A percentile compares a stretch with the other conserved stretches of the same genome.
phyloP scores from a whole-genome alignment of 768 basidiomycete genomes.

The Lactifluus subvellereus region DNA sequence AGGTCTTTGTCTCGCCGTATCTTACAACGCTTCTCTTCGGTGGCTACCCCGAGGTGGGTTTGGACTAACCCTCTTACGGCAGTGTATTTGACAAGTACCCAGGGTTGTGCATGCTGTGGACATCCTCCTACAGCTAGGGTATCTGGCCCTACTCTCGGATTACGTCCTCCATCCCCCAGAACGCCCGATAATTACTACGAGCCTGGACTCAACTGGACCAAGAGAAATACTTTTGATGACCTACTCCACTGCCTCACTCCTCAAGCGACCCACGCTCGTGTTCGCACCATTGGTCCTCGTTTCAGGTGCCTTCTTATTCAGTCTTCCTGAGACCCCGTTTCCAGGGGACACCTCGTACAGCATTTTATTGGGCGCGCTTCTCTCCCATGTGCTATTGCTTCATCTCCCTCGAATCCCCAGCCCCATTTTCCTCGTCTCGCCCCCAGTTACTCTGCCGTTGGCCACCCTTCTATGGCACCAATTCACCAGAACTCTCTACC shows the following conservation, averaged over 20 bases:
- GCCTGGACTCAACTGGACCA: slow-evolving; percentile 26
- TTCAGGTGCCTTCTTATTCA: slow-evolving; percentile 37
- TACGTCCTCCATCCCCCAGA: slow-evolving; percentile 35
- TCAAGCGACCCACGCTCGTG: slow-evolving; percentile 31
- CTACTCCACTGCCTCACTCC: slow-evolving; percentile 36
- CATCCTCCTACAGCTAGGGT: slow-evolving; percentile 34
- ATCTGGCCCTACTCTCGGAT: slow-evolving; percentile 39
- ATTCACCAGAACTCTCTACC: slow-evolving; percentile 35
- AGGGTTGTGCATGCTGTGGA: slow-evolving; percentile 45
- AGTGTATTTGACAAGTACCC: background rate
- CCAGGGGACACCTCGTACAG: slow-evolving; percentile 39
- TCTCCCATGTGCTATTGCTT: slow-evolving; percentile 40
- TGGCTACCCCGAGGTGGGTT: slow-evolving; percentile 42
- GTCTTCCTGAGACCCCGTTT: slow-evolving; percentile 39
- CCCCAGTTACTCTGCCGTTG: slow-evolving; percentile 39
- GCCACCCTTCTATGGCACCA: slow-evolving; percentile 38
- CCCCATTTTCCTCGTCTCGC: slow-evolving; percentile 40
- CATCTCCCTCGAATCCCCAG: slow-evolving; percentile 42
- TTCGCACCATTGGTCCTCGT: slow-evolving; percentile 36
- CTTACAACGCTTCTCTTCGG: slow-evolving; percentile 32
- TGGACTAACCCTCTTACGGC: background rate
- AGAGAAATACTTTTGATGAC: slow-evolving; percentile 38
- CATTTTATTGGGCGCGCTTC: slow-evolving; percentile 38
- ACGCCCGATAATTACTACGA: slow-evolving; percentile 27
- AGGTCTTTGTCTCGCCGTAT: slow-evolving; percentile 6